Evolutionary conservation across 202 grass and related monocot genomes (phyloP).

Genomic region (Bolboschoenoplectus hybrid): DNA sequence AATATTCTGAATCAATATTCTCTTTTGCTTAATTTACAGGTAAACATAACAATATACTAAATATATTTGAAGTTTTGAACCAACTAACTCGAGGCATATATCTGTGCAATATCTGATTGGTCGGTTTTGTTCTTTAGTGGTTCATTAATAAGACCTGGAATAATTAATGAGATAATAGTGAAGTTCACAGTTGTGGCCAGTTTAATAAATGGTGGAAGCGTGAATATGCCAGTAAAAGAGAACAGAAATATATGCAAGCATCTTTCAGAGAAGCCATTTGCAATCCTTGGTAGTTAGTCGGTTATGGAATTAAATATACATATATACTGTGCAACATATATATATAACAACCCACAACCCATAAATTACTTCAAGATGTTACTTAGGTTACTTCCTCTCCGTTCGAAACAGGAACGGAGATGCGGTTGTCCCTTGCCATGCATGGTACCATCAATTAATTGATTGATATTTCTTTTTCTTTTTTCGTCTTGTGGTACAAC

Average conservation of each 20-base stretch:
- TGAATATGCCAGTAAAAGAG: constrained; percentile 18
- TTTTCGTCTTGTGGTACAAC: neutral
- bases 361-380: neutral
- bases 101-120: constrained; percentile 19
- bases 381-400: neutral
- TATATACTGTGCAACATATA: constrained; percentile 25
- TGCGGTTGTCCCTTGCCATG: neutral
- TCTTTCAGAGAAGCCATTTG: constrained; percentile 30
- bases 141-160: constrained; percentile 30
- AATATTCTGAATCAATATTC: constrained; percentile 32
- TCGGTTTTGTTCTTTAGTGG: constrained; percentile 31
- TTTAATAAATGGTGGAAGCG: neutral
- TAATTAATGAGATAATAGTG: constrained; percentile 33
- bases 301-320: constrained; percentile 38
- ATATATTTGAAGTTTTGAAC: neutral
- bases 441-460: neutral
- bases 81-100: constrained; percentile 20
- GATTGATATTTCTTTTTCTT: neutral
- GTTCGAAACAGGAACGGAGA: neutral
- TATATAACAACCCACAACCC: constrained; percentile 23
- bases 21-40: constrained; percentile 23
- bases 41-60: constrained; percentile 25
- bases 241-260: constrained; percentile 38
- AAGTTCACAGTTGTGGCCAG: constrained; percentile 13
- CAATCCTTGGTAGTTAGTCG: constrained; percentile 38